A percentile compares a stretch with the other conserved stretches of the same genome.
These are phyloP conservation scores for Castanospermum australe DNA, from an alignment of 306 rosid species.

Conservation along the genomic window DNA sequence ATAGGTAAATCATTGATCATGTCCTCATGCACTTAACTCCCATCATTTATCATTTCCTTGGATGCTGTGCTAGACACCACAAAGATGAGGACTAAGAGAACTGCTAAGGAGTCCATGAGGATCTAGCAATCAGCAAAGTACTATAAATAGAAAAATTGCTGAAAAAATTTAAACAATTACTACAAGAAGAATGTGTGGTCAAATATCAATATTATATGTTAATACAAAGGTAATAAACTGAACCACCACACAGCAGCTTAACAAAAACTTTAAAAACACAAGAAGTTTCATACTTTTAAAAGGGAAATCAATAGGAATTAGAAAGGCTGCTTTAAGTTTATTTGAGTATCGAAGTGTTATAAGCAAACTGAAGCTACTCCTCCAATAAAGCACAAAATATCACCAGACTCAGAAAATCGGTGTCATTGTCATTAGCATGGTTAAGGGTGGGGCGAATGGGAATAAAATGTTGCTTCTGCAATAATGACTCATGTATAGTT, in stretches of 20 bases:
- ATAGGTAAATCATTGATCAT: background rate
- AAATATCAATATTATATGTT: slow-evolving; percentile 11
- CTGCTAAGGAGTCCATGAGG: slow-evolving; percentile 5
- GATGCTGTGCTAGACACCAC: slow-evolving; percentile 16
- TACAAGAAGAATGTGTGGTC: background rate
- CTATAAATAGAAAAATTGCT: background rate
- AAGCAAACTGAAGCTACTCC: background rate
- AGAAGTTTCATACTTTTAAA: background rate
- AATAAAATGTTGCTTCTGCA: background rate
- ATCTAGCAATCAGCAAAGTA: slow-evolving; percentile 21
- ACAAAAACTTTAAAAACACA: slow-evolving; percentile 9
- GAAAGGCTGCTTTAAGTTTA: background rate
- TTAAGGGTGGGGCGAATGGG: background rate
- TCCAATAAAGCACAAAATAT: slow-evolving; percentile 1
- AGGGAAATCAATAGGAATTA: background rate
- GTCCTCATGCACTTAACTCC: slow-evolving; percentile 8
- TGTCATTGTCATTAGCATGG: background rate
- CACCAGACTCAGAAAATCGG: slow-evolving; percentile 11
- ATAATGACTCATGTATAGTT: background rate
- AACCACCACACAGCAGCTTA: slow-evolving; percentile 14
- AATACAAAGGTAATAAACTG: background rate
- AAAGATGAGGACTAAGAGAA: slow-evolving; percentile 10
- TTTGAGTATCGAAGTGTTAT: background rate
- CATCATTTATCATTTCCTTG: slow-evolving; percentile 9
- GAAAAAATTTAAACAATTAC: background rate